These are phyloP conservation scores for Tolypocladium album DNA, from an alignment of 2,329 filamentous ascomycete genomes.

Conservation along the genomic window DNA sequence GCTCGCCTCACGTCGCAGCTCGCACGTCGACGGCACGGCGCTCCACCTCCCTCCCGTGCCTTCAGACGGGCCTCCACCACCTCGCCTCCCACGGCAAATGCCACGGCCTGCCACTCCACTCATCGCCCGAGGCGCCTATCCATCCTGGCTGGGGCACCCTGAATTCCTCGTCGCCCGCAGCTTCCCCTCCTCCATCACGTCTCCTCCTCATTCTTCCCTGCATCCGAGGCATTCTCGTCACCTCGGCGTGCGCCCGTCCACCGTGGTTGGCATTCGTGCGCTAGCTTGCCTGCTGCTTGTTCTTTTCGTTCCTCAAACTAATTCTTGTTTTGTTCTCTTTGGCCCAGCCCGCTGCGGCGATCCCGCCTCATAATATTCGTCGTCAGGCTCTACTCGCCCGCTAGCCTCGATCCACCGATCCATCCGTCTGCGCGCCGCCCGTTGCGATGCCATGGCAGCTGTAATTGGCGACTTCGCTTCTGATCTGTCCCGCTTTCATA, in stretches of 20 bases:
- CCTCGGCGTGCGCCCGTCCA: background rate
- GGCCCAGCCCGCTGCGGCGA: background rate
- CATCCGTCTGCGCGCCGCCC: background rate
- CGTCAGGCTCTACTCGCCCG: background rate
- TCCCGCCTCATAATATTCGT: background rate
- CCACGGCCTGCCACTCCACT: background rate
- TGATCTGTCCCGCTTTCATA: slow-evolving; percentile 60
- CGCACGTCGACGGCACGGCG: background rate
- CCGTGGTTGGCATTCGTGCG: background rate
- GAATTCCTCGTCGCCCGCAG: background rate
- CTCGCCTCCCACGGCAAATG: background rate
- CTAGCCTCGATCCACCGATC: background rate
- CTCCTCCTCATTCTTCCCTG: background rate
- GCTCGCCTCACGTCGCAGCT: background rate
- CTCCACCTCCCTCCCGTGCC: background rate
- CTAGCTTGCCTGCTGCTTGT: background rate
- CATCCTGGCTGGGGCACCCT: background rate
- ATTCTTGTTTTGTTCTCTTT: background rate
- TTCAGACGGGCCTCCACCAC: background rate
- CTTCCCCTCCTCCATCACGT: background rate
- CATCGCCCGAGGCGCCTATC: background rate
- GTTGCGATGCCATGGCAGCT: slow-evolving; percentile 46
- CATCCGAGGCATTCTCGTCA: background rate
- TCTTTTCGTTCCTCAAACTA: background rate
- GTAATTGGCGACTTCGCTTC: slow-evolving; percentile 63